Base-by-base conservation (phyloP, 495 filamentous ascomycete genomes). In the Jackrogersella minutella region DNA sequence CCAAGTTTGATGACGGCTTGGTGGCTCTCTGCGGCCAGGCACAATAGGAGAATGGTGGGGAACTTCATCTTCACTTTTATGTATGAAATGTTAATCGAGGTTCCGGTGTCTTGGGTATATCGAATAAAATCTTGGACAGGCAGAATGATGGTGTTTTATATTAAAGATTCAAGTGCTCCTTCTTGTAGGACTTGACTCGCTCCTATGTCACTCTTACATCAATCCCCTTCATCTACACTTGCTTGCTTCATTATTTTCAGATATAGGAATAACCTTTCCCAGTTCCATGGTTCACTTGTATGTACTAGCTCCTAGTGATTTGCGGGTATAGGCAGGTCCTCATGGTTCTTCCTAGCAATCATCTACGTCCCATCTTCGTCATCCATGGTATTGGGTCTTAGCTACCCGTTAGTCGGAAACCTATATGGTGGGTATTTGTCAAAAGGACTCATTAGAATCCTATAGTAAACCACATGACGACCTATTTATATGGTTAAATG, bases 281-380 rank as follows among this genome's bases (percentile, higher is more conserved):
- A 26, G 0, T 10, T 46, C 21, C 2, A 19, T 46, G 41, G 41
- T 24, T 46, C 41, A 46, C 41, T 24, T 46, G 41, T 24, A 21
- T 21, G 8, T 26, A 13, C 21, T 46, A 26, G 41, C 10, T 46
- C 22, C 26, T 24, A 5, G 4, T 46, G 41, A 9, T 24, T 13
- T 22, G 8, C 34, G 47, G 11, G 47, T 17, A 16, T 11, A 30
- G 8, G n/a, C 28, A 34, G 11, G 21, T 51, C 16, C 14, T 51
- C 47, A 34, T 51, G 28, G 28, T 51, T 51, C 30, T 30, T 51
- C 47, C 31, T 21, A 17, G 47, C 47, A 51, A 51, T 13, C 5
- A 6, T 10, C 41, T 13, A 5, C 41, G 22, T 46, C 24, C 2
- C 41, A 11, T n/a, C 13, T 46, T 46, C 13, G 2, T 28, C 13